Percentiles rank a stretch among this genome's conserved stretches.
Evolutionary conservation across 495 filamentous ascomycete species (phyloP).

Genomic region (Recurvomyces mirabilis): DNA sequence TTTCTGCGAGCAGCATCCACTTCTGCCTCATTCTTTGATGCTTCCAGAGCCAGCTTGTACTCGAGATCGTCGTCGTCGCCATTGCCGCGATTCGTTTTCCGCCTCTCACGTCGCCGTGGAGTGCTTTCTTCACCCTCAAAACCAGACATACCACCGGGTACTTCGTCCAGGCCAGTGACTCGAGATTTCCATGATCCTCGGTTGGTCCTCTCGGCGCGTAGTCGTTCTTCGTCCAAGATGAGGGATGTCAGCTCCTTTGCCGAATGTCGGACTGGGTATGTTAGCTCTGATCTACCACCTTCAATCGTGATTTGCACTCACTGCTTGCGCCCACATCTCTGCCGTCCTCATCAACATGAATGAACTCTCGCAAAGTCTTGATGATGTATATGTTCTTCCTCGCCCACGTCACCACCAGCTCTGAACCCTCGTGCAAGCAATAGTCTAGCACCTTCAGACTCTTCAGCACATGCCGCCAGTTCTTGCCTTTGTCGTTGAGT

Average conservation of each 20-base stretch:
- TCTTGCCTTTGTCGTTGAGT: conserved; percentile 98
- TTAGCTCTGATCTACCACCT: not conserved
- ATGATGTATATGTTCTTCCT: conserved; percentile 97
- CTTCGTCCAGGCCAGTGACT: conserved; percentile 86
- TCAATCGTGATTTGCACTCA: conserved; percentile 30
- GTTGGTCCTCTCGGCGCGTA: conserved; percentile 83
- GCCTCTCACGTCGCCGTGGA: conserved; percentile 14
- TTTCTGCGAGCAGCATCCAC: conserved; percentile 64
- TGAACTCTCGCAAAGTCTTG: conserved; percentile 94
- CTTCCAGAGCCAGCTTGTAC: conserved; percentile 86
- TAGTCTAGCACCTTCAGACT: conserved; percentile 97
- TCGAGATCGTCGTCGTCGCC: conserved; percentile 83
- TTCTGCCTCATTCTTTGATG: conserved; percentile 90
- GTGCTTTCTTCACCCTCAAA: conserved; percentile 1
- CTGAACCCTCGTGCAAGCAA: conserved; percentile 93
- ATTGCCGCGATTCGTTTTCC: conserved; percentile 12
- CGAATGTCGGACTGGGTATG: conserved; percentile 67
- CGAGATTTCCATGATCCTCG: conserved; percentile 94
- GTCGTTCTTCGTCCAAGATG: conserved; percentile 84
- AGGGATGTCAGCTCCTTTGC: conserved; percentile 95
- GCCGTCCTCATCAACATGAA: conserved; percentile 88
- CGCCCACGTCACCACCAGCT: conserved; percentile 95
- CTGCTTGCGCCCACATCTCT: conserved; percentile 93
- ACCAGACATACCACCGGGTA: conserved; percentile 26
- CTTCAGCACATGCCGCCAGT: conserved; percentile 98